These are phyloP conservation scores for Pythium inflatum DNA, from an alignment of 352 stramenopile genomes.

Conservation along the genomic window DNA sequence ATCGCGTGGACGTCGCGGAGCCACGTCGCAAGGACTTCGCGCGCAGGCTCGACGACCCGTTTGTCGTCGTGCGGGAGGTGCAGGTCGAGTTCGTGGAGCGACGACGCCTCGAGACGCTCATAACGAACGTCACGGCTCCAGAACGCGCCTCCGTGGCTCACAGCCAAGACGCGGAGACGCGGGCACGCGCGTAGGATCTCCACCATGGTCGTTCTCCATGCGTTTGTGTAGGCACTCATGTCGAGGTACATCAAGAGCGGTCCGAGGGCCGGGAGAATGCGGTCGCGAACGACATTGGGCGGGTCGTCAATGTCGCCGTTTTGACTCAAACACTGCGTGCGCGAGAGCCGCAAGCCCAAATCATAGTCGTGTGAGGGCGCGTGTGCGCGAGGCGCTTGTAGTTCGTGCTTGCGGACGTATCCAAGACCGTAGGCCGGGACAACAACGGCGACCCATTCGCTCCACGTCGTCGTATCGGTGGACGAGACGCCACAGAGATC, in stretches of 20 bases:
- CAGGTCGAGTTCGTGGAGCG: too few relatives aligned
- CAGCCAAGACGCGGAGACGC: background rate
- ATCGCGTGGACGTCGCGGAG: too few relatives aligned
- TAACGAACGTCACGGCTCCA: too few relatives aligned
- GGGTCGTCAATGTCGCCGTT: background rate
- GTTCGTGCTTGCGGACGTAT: background rate
- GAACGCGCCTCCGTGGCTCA: background rate
- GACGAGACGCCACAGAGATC: constrained; percentile 9
- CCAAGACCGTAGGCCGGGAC: constrained; percentile 6
- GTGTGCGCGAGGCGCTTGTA: background rate
- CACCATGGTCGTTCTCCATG: background rate
- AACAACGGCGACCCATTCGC: constrained; percentile 9
- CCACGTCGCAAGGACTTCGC: too few relatives aligned
- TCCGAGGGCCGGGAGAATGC: background rate
- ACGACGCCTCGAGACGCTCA: too few relatives aligned
- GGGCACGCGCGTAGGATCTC: background rate
- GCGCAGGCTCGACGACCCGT: too few relatives aligned
- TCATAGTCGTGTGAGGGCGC: background rate
- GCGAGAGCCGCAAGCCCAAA: background rate
- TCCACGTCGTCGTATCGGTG: background rate
- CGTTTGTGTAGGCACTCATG: background rate
- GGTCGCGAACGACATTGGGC: background rate
- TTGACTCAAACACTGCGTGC: too few relatives aligned
- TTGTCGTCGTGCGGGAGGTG: too few relatives aligned
- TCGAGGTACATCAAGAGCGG: background rate